phyloP scores from a whole-genome alignment of 2,329 filamentous ascomycete genomes.

The Fusarium protoensiforme region DNA sequence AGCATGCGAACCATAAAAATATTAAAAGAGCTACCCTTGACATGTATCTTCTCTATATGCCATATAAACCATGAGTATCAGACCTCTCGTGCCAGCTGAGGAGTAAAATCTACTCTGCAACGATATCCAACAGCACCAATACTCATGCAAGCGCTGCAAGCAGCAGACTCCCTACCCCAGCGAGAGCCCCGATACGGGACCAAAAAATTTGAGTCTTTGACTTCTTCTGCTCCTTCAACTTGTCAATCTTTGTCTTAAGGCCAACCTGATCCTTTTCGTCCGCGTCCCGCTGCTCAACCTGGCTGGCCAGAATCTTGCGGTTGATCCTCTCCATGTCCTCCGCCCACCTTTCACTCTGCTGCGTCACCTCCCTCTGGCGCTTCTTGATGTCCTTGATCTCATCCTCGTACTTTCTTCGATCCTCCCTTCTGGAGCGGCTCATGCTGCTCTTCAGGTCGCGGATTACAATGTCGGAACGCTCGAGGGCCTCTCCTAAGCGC shows the following conservation, averaged over 20 bases:
- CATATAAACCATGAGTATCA: not conserved
- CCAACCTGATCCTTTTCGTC: not conserved
- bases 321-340: not conserved
- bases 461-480: not conserved
- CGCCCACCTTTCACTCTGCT: not conserved
- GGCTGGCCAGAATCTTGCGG: not conserved
- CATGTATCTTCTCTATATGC: not conserved
- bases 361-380: not conserved
- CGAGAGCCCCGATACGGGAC: not conserved
- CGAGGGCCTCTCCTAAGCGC: not conserved
- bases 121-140: not conserved
- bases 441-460: not conserved
- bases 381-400: not conserved
- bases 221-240: not conserved
- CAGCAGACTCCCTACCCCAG: not conserved
- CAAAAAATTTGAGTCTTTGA: not conserved
- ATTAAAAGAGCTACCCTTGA: not conserved
- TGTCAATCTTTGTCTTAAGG: not conserved
- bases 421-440: not conserved
- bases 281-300: not conserved
- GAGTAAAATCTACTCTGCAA: not conserved
- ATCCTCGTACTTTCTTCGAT: not conserved
- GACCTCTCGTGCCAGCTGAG: fast-evolving
- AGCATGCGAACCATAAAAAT: not conserved
- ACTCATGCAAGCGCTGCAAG: not conserved